Base-by-base conservation (phyloP, 75 land plant species). In the Chamaecyparis obtusa region DNA sequence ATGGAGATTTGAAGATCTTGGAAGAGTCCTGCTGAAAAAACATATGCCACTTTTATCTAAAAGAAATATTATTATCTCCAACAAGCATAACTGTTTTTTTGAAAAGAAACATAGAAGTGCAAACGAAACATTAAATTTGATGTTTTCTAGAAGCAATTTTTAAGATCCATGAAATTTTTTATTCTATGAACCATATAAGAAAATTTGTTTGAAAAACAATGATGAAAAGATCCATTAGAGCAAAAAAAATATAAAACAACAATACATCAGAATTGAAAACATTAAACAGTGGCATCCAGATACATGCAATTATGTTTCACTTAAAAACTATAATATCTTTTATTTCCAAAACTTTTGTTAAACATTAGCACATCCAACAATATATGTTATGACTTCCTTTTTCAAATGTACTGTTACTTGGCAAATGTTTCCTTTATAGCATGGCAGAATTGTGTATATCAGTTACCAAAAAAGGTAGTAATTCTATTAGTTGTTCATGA, bases 1-100 rank as follows among this genome's bases (percentile, higher is more conserved):
- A 81, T n/a, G 83, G 49, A 81, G 83, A 81, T 46, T 81, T 81
- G 43, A 41, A 81, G 43, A 81, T 10, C 83, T 14, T 81, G 10
- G 83, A 81, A 81, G 83, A 44, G n/a, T 81, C 83, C 54, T 46
- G 83, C 46, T 81, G 83, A 44, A n/a, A 43, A 46, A 81, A 27
- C 27, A 24, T 46, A 10, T 44, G 30, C 54, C 49, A 81, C 8
- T 81, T 44, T 81, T 81, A 81, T 44, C 83, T 19, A 44, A 11
- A 44, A 27, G 83, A 81, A 67, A 30, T 43, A 80, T 43, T 44
- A 9, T 9, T 41, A 30, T 2, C 13, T 44, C 32, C 1, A 44
- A 80, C 9, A n/a, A 80, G 21, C 43, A 67, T 79, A 41, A 51
- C 55, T 37, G 82, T 37, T 19, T 37, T n/a, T 39, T 37, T 16